Evolutionary conservation across 148 eudicot genomes (phyloP), one percentile per base, ranked within the genome.

Genomic region (Vaccinium darrowii): DNA sequence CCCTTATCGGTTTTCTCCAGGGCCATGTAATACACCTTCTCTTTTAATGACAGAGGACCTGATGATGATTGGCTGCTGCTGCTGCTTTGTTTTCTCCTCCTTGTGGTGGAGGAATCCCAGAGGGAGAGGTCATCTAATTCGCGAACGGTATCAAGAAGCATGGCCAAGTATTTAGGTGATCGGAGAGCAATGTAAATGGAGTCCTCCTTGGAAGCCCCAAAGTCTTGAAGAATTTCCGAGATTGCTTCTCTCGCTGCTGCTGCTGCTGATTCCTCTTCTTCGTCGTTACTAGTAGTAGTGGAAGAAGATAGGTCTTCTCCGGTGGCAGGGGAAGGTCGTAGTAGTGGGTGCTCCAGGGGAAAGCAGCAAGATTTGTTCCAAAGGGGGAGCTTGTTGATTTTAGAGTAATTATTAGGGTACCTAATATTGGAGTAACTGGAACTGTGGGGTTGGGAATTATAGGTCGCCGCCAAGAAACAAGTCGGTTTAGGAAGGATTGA

Each of bases 1-100:
- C 99, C 99, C 63, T 84, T 83, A 79, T 96, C 95, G 80, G 92
- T 94, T 87, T 93, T 96, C 75, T 88, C 90, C 76, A 67, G 88
- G 16, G 90, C 98, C 86, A 94, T 87, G 33, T 27, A 79, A 85
- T 84, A 90, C 14, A 92, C 89, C 85, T 94, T 96, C 69, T 87
- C 90, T 86, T 89, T 91, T 58, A 90, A 94, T 8, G 88, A 84
- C 47, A 78, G 51, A 80, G 53, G 8, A 74, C 30, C 9, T n/a
- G n/a, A 43, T 47, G 39, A 36, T 36, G 39, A 36, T 36, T 43
- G 47, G 47, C 47, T 43, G 47, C 47, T 49, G 51, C 16, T n/a
- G 27, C 53, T 27, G 5, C 16, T 15, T 62, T 62, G 69, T 21
- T 62, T 62, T 12, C 23, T 36, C 18, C 53, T 36, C 30, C 53